These are phyloP conservation scores for Globisporangium lucens DNA, from an alignment of 352 stramenopile genomes.

Conservation along the genomic window DNA sequence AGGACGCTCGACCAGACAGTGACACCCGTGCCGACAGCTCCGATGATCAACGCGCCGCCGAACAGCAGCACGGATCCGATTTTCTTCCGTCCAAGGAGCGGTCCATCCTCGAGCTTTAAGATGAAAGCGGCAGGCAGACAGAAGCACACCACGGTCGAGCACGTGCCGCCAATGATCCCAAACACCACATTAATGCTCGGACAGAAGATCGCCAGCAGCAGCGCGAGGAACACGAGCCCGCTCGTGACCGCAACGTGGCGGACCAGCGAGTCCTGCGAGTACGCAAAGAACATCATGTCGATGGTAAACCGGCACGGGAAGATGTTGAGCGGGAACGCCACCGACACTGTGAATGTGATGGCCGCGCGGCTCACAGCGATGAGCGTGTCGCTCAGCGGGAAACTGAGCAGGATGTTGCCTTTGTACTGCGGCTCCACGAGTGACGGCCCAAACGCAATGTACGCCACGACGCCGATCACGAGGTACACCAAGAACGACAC, in stretches of 20 bases:
- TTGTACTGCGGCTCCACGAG: conserved; percentile 71
- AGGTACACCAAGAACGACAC: conserved; percentile 76
- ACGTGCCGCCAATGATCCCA: conserved; percentile 83
- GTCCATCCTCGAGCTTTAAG: conserved; percentile 78
- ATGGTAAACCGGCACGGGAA: conserved; percentile 85
- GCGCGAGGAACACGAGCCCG: conserved; percentile 55
- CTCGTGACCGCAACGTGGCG: conserved; percentile 68
- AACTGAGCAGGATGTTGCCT: conserved; percentile 82
- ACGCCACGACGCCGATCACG: conserved; percentile 74
- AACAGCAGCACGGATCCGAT: conserved; percentile 70
- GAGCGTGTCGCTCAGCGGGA: conserved; percentile 68
- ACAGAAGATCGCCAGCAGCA: conserved; percentile 81
- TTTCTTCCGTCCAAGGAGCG: conserved; percentile 67
- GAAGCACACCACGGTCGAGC: conserved; percentile 82
- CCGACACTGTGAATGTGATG: conserved; percentile 84
- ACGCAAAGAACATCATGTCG: conserved; percentile 88
- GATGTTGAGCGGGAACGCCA: conserved; percentile 86
- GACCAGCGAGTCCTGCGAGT: conserved; percentile 60
- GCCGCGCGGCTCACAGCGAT: conserved; percentile 78
- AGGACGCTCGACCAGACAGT: conserved; percentile 71
- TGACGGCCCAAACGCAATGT: conserved; percentile 69
- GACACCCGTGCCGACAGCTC: conserved; percentile 58
- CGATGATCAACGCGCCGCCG: conserved; percentile 69
- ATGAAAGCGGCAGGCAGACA: conserved; percentile 83
- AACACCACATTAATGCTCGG: conserved; percentile 86